Evolutionary conservation across 352 stramenopile species (phyloP), one percentile per base, ranked within the genome.

Genomic region (Phytophthora crassamura): DNA sequence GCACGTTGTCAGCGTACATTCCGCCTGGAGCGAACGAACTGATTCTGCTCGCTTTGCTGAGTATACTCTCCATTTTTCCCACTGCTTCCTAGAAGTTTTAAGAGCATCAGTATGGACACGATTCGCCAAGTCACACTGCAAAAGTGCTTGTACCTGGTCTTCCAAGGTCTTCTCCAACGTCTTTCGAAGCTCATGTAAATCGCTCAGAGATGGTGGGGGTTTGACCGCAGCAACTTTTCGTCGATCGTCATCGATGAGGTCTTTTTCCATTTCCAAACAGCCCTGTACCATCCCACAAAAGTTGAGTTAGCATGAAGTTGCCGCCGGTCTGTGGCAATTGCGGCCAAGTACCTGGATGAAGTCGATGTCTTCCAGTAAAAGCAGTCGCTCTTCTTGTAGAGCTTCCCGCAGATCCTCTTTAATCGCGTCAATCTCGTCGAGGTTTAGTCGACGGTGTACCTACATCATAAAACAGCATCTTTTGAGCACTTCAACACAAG

Each of bases 201-300:
- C 82, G 20, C 80, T 81, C 4, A 93, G 47, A 3, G 86, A 79
- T 14, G 86, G 86, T 16, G 77, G 74, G 10, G 78, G 59, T 8
- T 78, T 78, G 1, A 12, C 56, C 12, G 33, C 18, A 50, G 58
- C 63, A 30, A 89, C 72, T 33, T 82, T 78, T 20, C 78, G 67
- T 43, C 77, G 72, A 45, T 94, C 86, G 20, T 91, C 84, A 34
- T 93, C 84, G 20, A 94, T 84, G 14, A 94, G 67, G 58, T 93
- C 86, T 45, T 94, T 82, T 49, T 94, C 86, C 86, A 94, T 94
- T 67, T 94, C 86, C 16, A 94, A 72, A 47, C 86, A 94, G 22
- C 82, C 69, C 85, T 94, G 42, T 12, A 32, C 6, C 22, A 25
- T 25, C n/a, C 22, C 22, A 25, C 22, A 25, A 25, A 25, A 25